Conservation (phyloP, 108 stramenopile species). For the Cylindrotheca closterium region DNA sequence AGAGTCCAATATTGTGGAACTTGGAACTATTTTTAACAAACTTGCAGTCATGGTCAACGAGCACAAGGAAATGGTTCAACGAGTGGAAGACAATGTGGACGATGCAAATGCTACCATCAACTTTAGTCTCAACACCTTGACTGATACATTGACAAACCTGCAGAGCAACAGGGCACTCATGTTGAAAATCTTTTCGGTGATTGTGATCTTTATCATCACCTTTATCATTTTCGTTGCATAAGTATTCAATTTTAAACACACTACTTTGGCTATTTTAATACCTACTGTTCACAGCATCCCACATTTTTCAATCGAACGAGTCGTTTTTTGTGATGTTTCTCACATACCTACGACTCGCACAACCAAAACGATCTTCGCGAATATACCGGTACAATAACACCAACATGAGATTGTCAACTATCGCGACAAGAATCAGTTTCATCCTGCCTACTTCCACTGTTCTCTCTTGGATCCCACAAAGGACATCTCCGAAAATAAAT, state of each 20-base stretch:
- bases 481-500: no score
- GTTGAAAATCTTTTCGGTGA: slow-evolving; percentile 69
- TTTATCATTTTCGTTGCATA: slow-evolving; percentile 89
- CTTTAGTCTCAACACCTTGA: slow-evolving; percentile 69
- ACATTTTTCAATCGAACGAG: no score
- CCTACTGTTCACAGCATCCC: no score
- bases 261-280: no score
- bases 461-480: not conserved
- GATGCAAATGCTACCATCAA: slow-evolving; percentile 80
- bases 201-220: slow-evolving; percentile 80
- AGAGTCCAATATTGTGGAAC: slow-evolving; percentile 82
- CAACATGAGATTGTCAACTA: not conserved
- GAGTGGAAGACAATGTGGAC: slow-evolving; percentile 91
- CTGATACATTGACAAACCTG: slow-evolving; percentile 77
- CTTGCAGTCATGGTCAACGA: slow-evolving; percentile 88
- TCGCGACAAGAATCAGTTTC: not conserved
- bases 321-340: no score
- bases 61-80: slow-evolving; percentile 85
- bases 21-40: slow-evolving; percentile 87
- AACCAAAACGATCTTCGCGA: no score
- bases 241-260: no score
- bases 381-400: no score
- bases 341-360: no score
- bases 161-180: slow-evolving; percentile 68
- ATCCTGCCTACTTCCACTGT: not conserved